A percentile compares a stretch with the other conserved stretches of the same genome.
Conservation (phyloP, 768 basidiomycete genomes). For the Xanthoconium stramineum region DNA sequence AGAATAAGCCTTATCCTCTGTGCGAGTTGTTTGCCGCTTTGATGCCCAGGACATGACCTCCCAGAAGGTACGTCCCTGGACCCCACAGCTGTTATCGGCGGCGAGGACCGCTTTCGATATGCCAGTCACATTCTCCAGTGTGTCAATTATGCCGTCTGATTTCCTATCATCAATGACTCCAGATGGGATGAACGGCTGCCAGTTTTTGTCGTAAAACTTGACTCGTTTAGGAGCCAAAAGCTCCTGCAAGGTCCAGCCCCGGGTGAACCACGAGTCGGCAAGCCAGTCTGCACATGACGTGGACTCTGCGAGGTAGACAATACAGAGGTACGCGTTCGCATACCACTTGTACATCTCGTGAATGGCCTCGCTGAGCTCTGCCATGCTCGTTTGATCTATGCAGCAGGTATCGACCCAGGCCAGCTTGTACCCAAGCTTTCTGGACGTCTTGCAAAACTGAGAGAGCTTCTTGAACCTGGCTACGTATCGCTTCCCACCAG, state of each 20-base stretch:
- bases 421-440: constrained; percentile 1
- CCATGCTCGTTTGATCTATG: constrained; percentile 15
- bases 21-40: constrained; percentile 5
- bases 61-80: neutral
- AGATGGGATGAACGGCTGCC: neutral
- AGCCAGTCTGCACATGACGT: neutral
- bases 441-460: constrained; percentile 6
- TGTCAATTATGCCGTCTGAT: no score
- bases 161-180: no score
- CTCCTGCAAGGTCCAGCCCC: constrained; percentile 12
- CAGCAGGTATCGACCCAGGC: constrained; percentile 20
- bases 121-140: neutral
- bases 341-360: constrained; percentile 26
- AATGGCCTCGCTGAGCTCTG: constrained; percentile 21
- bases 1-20: constrained; percentile 23
- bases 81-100: neutral
- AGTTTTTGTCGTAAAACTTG: constrained; percentile 18
- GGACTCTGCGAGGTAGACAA: constrained; percentile 14
- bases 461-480: neutral
- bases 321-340: constrained; percentile 16
- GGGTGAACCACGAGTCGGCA: constrained; percentile 11
- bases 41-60: constrained; percentile 11
- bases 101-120: neutral
- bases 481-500: neutral
- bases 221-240: constrained; percentile 18